Base-by-base conservation (phyloP, 805 yeast genomes). In the Wickerhamiella brachini region DNA sequence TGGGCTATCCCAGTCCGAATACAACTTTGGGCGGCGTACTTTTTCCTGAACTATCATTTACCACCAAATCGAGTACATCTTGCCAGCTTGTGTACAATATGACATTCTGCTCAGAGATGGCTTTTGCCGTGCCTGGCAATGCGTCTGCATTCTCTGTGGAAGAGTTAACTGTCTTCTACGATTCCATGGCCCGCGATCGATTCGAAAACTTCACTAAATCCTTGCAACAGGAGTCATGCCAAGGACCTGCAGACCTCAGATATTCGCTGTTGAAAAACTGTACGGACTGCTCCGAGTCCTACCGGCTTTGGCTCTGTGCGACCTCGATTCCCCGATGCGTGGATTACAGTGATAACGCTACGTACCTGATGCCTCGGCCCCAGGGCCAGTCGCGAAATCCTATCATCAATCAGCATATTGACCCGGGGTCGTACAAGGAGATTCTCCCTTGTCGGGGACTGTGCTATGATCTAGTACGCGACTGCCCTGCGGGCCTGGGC, bases 281-380 rank as follows among this genome's bases (percentile, higher is more conserved):
- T 61, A 72, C 70, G 13, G 80, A 85, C 60, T 90, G 98, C 63
- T 73, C 74, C 1, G 56, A 63, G 1, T 73, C 89, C 1, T 90
- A 90, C 64, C 79, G 78, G 59, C 73, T 81, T 59, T 90, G 98
- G 98, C 72, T 93, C 18, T 90, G 98, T 67, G 74, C 94, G 0
- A 86, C 87, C 3, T 72, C 87, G 0, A 85, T 90, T 5, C 97
- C 97, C 0, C 71, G 97, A 29, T 90, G 98, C 59, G 72, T 85
- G 1, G 79, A 69, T 47, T 60, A 63, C 62, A 34, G 61, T n/a
- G 51, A 54, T 44, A 50, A 55, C 44, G 61, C 60, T 5, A 31
- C 59, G 2, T 68, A 57, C 41, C 83, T 13, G 56, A 63, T 13
- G 62, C 75, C 59, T 24, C 70, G 94, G 34, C 64, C 67, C 2